Evolutionary conservation across 306 rosid species (phyloP), one percentile per base, ranked within the genome.

Genomic region (Begonia fuchsioides): DNA sequence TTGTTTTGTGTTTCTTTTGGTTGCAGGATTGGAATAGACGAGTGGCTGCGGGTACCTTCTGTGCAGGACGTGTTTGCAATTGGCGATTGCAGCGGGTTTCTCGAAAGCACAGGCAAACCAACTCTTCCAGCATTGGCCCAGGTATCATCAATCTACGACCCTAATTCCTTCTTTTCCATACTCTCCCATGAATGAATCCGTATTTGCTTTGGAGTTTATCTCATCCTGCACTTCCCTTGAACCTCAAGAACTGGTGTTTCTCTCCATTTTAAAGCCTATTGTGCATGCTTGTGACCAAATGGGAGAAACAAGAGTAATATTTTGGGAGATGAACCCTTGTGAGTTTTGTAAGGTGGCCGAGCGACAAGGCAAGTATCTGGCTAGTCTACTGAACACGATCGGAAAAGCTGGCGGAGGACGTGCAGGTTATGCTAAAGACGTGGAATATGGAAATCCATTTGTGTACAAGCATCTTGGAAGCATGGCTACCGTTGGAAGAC

Each of bases 71-170:
- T 90, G 68, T 90, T 74, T 55, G 68, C 98, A 38, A 79, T 90
- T 52, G 96, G 98, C 17, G 98, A 90, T 62, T 90, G 96, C 73
- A 65, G 94, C 58, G 98, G 98, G 38, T 90, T 72, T 73, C 70
- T 90, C 39, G 96, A 85, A 63, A 81, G 96, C 60, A 90, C 96
- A 1, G 98, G 98, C 56, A 90, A 64, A 68, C 69, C 76, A 49
- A 40, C 53, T 35, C 94, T 90, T 61, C 98, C 96, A 6, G 98
- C 96, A 54, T 70, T 90, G 67, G 98, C 96, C 60, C 98, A 85
- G 75, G 96, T 82, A 76, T 45, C 72, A 76, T 45, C 72, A 47
- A 44, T 20, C 72, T 47, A 47, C 10, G 35, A 26, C 12, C 17
- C 45, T 41, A 13, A 41, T 46, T 47, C 10, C 13, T 35, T 18